phyloP scores from a whole-genome alignment of 1,139 yeast species.

The Spathaspora jeffriesii region DNA sequence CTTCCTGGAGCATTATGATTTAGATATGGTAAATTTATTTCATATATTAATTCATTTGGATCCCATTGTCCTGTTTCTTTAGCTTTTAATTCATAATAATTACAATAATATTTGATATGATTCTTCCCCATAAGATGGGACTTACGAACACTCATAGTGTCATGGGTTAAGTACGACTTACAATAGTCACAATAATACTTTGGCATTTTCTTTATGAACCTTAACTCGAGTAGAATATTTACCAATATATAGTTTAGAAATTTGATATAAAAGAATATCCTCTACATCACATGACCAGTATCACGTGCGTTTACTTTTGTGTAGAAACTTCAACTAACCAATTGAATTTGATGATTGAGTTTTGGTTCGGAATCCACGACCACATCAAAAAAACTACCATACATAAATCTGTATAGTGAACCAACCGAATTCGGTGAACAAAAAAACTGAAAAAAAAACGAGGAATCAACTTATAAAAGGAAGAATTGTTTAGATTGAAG shows the following conservation, averaged over 20 bases:
- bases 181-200: conserved; percentile 87
- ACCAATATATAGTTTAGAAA: too few relatives aligned
- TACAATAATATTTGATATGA: conserved; percentile 74
- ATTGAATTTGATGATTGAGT: conserved; percentile 1
- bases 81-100: conserved; percentile 68
- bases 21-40: conserved; percentile 36
- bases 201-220: conserved; percentile 32
- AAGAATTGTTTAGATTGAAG: conserved; percentile 1
- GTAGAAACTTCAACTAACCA: conserved; percentile 1
- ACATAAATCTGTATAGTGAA: conserved; percentile 1
- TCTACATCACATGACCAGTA: neutral
- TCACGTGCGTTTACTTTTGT: conserved; percentile 2
- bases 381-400: neutral
- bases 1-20: conserved; percentile 49
- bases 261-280: too few relatives aligned
- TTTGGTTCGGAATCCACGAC: conserved; percentile 2
- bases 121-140: conserved; percentile 81
- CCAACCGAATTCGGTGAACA: conserved; percentile 5
- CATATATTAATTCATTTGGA: conserved; percentile 38
- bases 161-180: conserved; percentile 84
- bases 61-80: conserved; percentile 49
- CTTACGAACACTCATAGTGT: conserved; percentile 82
- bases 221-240: neutral
- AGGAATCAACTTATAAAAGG: neutral
- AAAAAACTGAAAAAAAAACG: conserved; percentile 2